Evolutionary conservation across 1,284 basidiomycete species (phyloP), one percentile per base, ranked within the genome.

Genomic region (Cryptococcus sp.): DNA sequence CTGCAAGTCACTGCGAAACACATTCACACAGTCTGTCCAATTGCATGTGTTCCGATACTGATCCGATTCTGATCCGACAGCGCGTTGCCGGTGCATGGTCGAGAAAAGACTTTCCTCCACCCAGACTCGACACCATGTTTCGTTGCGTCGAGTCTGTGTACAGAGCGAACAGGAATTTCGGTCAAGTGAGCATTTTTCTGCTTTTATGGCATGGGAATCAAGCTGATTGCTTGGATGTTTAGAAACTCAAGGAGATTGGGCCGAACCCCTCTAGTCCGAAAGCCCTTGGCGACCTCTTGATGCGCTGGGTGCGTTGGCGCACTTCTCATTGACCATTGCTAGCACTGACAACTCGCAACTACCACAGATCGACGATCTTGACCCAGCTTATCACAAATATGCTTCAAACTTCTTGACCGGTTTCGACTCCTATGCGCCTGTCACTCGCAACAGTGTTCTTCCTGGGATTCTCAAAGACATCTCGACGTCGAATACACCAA

Each of bases 1-100:
- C 22, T 26, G 15, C 3, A 47, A 20, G n/a, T 23, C 41, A 44
- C 46, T 8, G 6, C 19, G 46, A 25, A 17, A 11, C 46, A 23
- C 7, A 7, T 26, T 29, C 5, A 13, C 25, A 23, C 37, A n/a
- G n/a, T n/a, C n/a, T n/a, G n/a, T n/a, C n/a, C 15, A 29, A n/a
- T 17, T 5, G 20, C n/a, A 17, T 6, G 25, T 47, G 29, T 34
- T 13, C 29, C 29, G 8, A 13, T 2, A 34, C 29, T 34, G 23
- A 34, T 20, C 38, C 23, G n/a, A 23, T 59, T 11, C 40, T 13
- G 45, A 23, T 34, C 20, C 29, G 11, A 25, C 37, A 40, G 91
- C 92, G 91, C 85, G 91, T 97, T 8, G 96, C 96, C 4, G 88
- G 88, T 25, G 96, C 96, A 54, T 99, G 95, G 95, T 97, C 93